A percentile compares a stretch with the other conserved stretches of the same genome.
phyloP scores from a whole-genome alignment of 208 protist species.

The Entamoeba moshkovskii region DNA sequence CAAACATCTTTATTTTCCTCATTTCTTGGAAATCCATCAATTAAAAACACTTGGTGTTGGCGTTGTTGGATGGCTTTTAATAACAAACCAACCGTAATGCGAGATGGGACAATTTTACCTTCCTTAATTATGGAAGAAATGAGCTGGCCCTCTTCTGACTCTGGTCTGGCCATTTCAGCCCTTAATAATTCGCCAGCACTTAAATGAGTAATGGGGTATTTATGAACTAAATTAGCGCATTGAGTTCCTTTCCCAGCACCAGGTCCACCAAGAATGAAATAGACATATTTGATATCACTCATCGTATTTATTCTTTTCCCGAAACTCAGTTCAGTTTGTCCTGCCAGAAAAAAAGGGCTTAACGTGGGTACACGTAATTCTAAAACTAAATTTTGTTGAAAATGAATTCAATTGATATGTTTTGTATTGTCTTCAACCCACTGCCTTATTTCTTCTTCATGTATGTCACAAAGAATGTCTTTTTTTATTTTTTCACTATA shows the following conservation, averaged over 20 bases:
- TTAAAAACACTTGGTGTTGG: neutral
- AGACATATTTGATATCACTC: neutral
- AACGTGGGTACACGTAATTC: no score
- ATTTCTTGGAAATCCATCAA: neutral
- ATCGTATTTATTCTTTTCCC: neutral
- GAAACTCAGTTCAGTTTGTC: no score
- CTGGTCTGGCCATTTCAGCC: constrained; percentile 27
- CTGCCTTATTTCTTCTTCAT: neutral
- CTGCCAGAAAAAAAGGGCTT: no score
- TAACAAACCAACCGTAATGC: neutral
- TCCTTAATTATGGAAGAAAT: constrained; percentile 42
- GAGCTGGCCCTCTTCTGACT: constrained; percentile 23
- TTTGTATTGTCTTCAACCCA: neutral
- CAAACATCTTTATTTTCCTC: neutral
- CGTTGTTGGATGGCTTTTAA: neutral
- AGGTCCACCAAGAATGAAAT: constrained; percentile 36
- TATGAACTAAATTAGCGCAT: constrained; percentile 30
- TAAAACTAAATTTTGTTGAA: no score
- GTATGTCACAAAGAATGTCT: neutral
- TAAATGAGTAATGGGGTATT: constrained; percentile 15
- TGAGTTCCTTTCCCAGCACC: constrained; percentile 46
- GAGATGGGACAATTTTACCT: constrained; percentile 35
- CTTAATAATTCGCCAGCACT: constrained; percentile 42
- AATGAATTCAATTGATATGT: no score
- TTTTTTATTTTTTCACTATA: neutral